Evolutionary conservation across 352 stramenopile species (phyloP), one percentile per base, ranked within the genome.

Genomic region (Peronospora belbahrii): DNA sequence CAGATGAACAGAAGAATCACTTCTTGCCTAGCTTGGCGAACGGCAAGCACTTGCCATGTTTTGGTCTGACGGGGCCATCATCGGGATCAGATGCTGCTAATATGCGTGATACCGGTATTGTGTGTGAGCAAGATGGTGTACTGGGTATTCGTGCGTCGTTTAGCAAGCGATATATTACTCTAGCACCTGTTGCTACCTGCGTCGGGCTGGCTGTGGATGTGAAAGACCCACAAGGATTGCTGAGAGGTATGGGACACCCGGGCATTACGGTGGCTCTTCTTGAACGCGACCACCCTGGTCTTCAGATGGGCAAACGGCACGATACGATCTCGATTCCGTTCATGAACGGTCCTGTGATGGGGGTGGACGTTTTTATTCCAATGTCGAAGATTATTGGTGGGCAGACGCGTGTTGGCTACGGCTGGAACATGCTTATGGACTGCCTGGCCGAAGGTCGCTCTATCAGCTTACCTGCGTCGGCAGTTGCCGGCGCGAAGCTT

Each of bases 341-440:
- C 70, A 98, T 99, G 94, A 99, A 99, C 63, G 95, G 95, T 42
- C 97, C 95, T 2, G 94, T 99, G 15, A 88, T 90, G 33, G 95
- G 95, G 34, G 62, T 97, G 57, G 85, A 99, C 52, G 93, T 99
- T 42, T 99, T 97, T 70, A 98, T 99, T 49, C 94, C 95, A 3
- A 98, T 99, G 83, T 83, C 90, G 18, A 96, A 94, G 65, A 97
- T 99, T 59, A 94, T 99, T 24, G 95, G 95, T 52, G 95, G 95
- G 25, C 94, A 98, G 72, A 89, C 94, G 45, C 79, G 88, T 57
- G 96, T 96, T 27, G 95, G 95, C 42, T 98, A 96, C 62, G 95
- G 95, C 51, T 99, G 95, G 95, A 97, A 99, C 73, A 98, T 99
- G 95, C 95, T 99, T 61, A 97, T 99, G 63, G 95, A 99, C 59